Base-by-base conservation (phyloP, 2,329 filamentous ascomycete species). In the Cytospora schulzeri region DNA sequence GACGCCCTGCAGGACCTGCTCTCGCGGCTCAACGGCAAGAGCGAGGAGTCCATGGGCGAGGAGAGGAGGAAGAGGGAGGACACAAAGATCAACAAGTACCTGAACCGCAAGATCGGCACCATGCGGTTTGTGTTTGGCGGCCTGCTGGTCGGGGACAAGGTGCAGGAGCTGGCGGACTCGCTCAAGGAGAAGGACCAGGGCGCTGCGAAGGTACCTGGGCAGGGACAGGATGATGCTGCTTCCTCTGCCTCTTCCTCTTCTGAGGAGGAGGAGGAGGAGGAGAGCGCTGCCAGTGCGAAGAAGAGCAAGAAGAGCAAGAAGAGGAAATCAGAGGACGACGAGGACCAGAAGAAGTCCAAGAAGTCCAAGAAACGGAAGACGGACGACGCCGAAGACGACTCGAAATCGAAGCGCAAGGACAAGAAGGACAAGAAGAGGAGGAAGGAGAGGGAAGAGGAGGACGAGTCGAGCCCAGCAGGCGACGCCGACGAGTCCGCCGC, bases 51-150 rank as follows among this genome's bases (percentile, higher is more conserved):
- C 57, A 79, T 95, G 41, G 84, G 90, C 75, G 84, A 87, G 71
- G 90, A 95, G 71, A 85, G 88, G 73, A 83, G 86, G 71, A 83
- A 84, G 55, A 82, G 88, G 69, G 85, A 91, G 63, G 88, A 91
- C 71, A 78, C 90, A 51, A 90, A 91, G 79, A 84, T 91, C 71
- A 87, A 87, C 67, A 80, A 88, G 54, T 96, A 93, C 73, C 84
- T 91, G 62, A 88, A 90, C 70, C 83, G 85, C 71, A 91, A 88
- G 76, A 93, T 88, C 79, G 93, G 93, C 0, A 82, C 85, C 12
- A 91, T 97, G 82, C 86, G 88, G 57, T 99, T 99, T 76, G 89
- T 99, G 28, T 88, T 83, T 65, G 95, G 92, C n/a, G 95, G 94
- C 0, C 84, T 93, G 63, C 74, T 86, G 35, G 80, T 88, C 28